A percentile compares a stretch with the other conserved stretches of the same genome.
These are phyloP conservation scores for Rhypophila decipiens DNA, from an alignment of 495 filamentous ascomycete species.

Conservation along the genomic window DNA sequence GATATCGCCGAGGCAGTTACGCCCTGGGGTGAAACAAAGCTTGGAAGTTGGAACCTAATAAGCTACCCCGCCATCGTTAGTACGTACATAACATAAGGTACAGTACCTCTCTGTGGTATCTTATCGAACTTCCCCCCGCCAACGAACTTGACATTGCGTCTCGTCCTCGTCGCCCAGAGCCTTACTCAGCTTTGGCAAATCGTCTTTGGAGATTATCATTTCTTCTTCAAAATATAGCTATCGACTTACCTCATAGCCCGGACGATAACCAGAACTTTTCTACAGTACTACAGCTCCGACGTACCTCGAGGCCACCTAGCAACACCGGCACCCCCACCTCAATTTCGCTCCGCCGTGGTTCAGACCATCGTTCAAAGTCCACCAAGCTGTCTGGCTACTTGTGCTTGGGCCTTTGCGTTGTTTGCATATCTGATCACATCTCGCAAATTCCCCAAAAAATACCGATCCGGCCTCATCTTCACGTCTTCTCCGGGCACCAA, in stretches of 20 bases:
- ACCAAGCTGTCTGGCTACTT: background rate
- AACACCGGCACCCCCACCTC: background rate
- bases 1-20: background rate
- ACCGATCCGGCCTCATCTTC: background rate
- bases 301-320: background rate
- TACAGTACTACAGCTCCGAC: background rate
- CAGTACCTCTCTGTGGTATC: background rate
- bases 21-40: background rate
- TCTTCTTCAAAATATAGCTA: background rate
- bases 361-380: background rate
- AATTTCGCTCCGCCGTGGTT: background rate
- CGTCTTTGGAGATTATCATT: no score
- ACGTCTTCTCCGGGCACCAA: no score
- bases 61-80: background rate
- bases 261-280: no score
- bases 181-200: background rate
- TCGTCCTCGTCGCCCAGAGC: background rate
- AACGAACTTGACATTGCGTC: background rate
- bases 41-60: background rate
- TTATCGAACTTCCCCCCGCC: background rate
- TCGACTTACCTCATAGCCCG: background rate
- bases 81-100: no score
- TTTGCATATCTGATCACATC: background rate
- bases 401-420: background rate
- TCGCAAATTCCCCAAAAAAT: background rate